phyloP scores from a whole-genome alignment of 2,329 filamentous ascomycete species.

The Pseudocercospora vitis region DNA sequence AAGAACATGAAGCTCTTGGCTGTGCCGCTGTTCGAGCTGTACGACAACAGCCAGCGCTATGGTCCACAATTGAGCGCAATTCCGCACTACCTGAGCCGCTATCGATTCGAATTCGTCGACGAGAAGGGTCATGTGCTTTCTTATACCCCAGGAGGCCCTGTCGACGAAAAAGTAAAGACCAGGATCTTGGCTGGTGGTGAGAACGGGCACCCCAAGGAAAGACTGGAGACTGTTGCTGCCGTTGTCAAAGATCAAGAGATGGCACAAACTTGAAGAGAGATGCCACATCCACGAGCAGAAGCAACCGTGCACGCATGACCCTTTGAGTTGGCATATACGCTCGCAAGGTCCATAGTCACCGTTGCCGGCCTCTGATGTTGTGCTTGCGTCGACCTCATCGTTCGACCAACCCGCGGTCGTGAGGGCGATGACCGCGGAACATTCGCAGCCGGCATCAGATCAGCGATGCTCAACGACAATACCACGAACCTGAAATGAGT shows the following conservation, averaged over 20 bases:
- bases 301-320: too few relatives aligned
- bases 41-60: constrained; percentile 94
- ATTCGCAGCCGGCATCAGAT: background rate
- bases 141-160: constrained; percentile 34
- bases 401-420: background rate
- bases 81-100: constrained; percentile 87
- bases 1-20: constrained; percentile 99
- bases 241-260: constrained; percentile 16
- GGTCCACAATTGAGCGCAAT: constrained; percentile 95
- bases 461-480: background rate
- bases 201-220: constrained; percentile 18
- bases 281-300: background rate
- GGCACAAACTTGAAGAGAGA: constrained; percentile 15
- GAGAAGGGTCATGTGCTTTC: constrained; percentile 80
- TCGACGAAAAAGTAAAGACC: constrained; percentile 35
- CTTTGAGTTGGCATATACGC: too few relatives aligned
- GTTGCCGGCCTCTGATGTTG: too few relatives aligned
- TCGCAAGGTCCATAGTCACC: too few relatives aligned
- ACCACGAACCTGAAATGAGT: background rate
- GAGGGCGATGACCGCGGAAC: background rate
- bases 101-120: constrained; percentile 97
- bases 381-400: too few relatives aligned
- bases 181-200: constrained; percentile 37
- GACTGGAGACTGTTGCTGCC: constrained; percentile 1
- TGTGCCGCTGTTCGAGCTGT: constrained; percentile 94